A percentile compares a stretch with the other conserved stretches of the same genome.
Evolutionary conservation across 345 rosid species (phyloP).

Genomic region (Lumnitzera racemosa): DNA sequence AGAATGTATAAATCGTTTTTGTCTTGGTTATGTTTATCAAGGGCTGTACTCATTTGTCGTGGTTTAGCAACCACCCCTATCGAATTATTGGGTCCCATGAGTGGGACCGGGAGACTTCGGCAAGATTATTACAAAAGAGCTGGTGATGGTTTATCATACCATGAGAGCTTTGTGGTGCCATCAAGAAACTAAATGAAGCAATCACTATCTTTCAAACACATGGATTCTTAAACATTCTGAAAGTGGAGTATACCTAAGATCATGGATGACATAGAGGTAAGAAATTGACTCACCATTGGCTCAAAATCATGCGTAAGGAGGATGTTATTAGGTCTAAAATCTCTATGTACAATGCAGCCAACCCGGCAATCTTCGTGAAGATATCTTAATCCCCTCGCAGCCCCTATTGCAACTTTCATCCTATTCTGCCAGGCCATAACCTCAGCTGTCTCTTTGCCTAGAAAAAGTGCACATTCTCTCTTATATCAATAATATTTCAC

Average conservation of each 20-base stretch:
- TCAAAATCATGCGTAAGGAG: slow-evolving; percentile 67
- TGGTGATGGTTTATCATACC: no score
- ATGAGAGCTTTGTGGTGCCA: no score
- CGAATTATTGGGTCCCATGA: no score
- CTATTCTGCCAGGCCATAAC: slow-evolving; percentile 37
- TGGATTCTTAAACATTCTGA: not conserved
- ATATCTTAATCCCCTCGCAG: slow-evolving; percentile 62
- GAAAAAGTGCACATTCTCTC: not conserved
- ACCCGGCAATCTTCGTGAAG: slow-evolving; percentile 75
- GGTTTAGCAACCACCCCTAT: no score
- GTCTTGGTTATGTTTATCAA: no score
- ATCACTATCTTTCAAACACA: no score
- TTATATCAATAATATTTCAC: no score
- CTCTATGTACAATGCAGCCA: slow-evolving; percentile 64
- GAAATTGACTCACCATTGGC: slow-evolving; percentile 34
- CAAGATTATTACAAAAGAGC: no score
- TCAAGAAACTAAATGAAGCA: no score
- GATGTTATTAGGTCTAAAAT: slow-evolving; percentile 56
- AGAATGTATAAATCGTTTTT: no score
- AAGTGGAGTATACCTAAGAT: not conserved
- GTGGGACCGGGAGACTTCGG: no score
- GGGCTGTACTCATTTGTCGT: no score
- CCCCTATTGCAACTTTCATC: slow-evolving; percentile 56
- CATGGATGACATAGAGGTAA: not conserved
- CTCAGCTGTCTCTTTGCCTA: slow-evolving; percentile 20